Base-by-base conservation (phyloP, 2,329 filamentous ascomycete species). In the Neurospora sp. region DNA sequence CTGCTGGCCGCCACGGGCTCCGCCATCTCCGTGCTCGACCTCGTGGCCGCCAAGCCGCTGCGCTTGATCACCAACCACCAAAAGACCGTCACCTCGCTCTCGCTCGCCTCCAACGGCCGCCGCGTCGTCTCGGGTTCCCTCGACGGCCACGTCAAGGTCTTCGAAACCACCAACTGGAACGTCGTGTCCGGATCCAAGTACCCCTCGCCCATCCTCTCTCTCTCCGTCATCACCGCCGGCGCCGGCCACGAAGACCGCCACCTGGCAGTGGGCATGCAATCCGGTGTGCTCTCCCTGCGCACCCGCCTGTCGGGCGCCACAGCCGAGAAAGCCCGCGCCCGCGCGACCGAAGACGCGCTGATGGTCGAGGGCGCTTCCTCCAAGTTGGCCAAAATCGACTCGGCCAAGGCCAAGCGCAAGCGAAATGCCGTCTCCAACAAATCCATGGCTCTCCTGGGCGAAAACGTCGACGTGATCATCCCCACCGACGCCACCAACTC, bases 61-160 rank as follows among this genome's bases (percentile, higher is more conserved):
- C 91, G 93, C 75, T 84, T 97, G 77, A 90, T 99, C 73, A 90
- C 90, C 75, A 98, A 96, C 79, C 96, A 99, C 81, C 96, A 99
- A 78, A 99, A 98, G 87, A 97, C 96, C 0, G 94, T 99, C 71
- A 98, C 96, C 0, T 90, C 91, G 8, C 85, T 99, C 69, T 90
- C 91, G 68, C 83, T 96, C 40, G 94, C 93, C 8, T 94, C 92
- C 65, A 88, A 91, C 74, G 92, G 92, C 66, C 88, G 88, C 67
- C 88, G 96, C 67, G 85, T 99, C 70, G 87, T 99, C 69, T 94
- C 91, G 73, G 96, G 93, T 80, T 93, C 91, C 23, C 85, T 99
- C 66, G 96, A 99, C 79, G 96, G 96, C 10, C 96, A 98, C 80
- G 90, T 98, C 82, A 99, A 99, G 82, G 89, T 99, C 46, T 98